Base-by-base conservation (phyloP, 2,329 filamentous ascomycete species). In the Xylariales sp. region DNA sequence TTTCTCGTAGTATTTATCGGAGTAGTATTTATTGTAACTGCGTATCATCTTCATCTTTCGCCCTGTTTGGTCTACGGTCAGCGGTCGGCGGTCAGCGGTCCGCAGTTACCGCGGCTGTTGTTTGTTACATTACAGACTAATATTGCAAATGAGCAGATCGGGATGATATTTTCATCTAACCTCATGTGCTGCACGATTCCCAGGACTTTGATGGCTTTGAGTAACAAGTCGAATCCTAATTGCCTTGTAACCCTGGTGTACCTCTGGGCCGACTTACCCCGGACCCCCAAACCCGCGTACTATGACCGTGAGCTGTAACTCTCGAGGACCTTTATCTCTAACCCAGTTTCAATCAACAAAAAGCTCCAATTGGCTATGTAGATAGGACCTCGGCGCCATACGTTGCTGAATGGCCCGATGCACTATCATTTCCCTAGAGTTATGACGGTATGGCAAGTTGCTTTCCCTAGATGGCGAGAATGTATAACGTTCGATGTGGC, bases 211-310 rank as follows among this genome's bases (percentile, higher is more conserved):
- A 36, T 18, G 9, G 7, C 16, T 64, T 50, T 28, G n/a, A 53
- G 18, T 32, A 62, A 48, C 46, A 58, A 54, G 41, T 48, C 52
- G 46, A 45, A 39, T 4, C 18, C 46, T 34, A 39, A 56, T 34
- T 41, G 58, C 23, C n/a, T 53, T 34, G 28, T 41, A 58, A 56
- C n/a, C 50, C 58, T 41, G 46, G 43, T 34, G 10, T 10, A 46
- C 32, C 36, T 12, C 53, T 56, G 45, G 18, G 12, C 23, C 14
- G 54, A 6, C 14, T 4, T 52, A 48, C 36, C 62, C 41, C 63
- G 53, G 57, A 53, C 23, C 48, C 63, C 58, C 49, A 62, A 56
- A 45, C 30, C 48, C 30, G 23, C 16, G 23, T 6, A 68, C 3
- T 53, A 32, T 46, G 52, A 48, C 55, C 28, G 12, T 16, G 39